Base-by-base conservation (phyloP, 106 monocot genomes). In the Phalaenopsis equestris region DNA sequence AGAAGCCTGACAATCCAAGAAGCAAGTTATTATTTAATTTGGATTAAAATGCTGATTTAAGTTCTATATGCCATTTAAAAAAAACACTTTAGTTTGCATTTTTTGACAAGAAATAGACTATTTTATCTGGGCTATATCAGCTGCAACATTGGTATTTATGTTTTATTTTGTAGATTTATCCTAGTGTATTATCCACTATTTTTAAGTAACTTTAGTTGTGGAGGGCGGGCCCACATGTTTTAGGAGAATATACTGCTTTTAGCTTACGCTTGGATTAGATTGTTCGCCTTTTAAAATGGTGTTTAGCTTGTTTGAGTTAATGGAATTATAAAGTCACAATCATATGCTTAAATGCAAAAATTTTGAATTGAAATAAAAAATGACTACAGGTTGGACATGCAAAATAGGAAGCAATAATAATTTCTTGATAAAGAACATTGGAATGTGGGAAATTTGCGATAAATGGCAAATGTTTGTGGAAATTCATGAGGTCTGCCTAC, bases 281-380 rank as follows among this genome's bases (percentile, higher is more conserved):
- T n/a, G 52, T 64, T 64, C 6, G 6, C n/a, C 6, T 21, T 23
- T n/a, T 64, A 64, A 64, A 21, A 64, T 64, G 64, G 3, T 10
- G 14, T 12, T 12, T 52, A 52, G 52, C 10, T 52, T 52, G 52
- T 52, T 52, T 52, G 52, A 52, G 52, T 52, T 3, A 12, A 14
- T 52, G 52, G 2, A 52, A 52, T 52, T 52, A 52, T 52, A 15
- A 52, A 52, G 38, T 70, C 37, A 70, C 2, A n/a, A 18, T 61
- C 21, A 5, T 18, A 8, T 7, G 4, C 61, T n/a, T 21, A 61
- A 61, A 61, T 61, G 61, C 21, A 21, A 52, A 61, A 21, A 61
- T 61, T 61, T 61, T 61, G 61, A 61, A n/a, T 61, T 61, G 61
- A 61, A 52, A 61, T 61, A 61, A 61, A 61, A 61, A 6, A 14